Base-by-base conservation (phyloP, 208 protist genomes). In the Borovskyia barvae region DNA sequence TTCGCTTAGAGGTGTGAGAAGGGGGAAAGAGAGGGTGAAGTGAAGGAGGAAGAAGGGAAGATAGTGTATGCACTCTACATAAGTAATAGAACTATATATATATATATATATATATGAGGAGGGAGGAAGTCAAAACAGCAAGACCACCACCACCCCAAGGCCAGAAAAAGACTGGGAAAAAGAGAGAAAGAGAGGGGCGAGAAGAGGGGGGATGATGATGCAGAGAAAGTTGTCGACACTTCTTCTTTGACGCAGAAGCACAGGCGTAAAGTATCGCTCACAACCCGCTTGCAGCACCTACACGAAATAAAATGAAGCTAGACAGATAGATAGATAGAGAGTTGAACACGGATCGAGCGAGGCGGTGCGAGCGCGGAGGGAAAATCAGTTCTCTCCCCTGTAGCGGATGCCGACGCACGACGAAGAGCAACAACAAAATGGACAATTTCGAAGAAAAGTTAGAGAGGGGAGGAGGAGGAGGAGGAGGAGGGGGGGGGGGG, bases 131-230 rank as follows among this genome's bases (percentile, higher is more conserved):
- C 56, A 65, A 65, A 6, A 25, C 30, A 17, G 25, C n/a, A 48
- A 52, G 60, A 39, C 58, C 2, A 48, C 24, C 28, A 66, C 7
- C n/a, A 67, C 29, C 30, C 26, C 20, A 36, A 30, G 12, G 35
- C 9, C 24, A 17, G 36, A 20, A 52, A 20, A 28, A 8, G 30
- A 41, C 50, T 26, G 19, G 12, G 26, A 25, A 56, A 50, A 30
- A 19, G 26, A 69, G 36, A 53, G 1, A 52, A 33, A 59, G 25
- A 52, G 26, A 33, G 28, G n/a, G 25, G 2, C 15, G 36, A 29
- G 36, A 15, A 48, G 15, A 48, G 22, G 25, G 36, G 36, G 36
- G 20, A 17, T 7, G 25, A 2, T 37, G 30, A 48, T 25, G 17
- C 2, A 47, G 14, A 47, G 20, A 40, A 8, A 57, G n/a, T 35